These are phyloP conservation scores for Coemansia sp. DNA, from an alignment of 192 early-diverging fungal genomes.

Conservation along the genomic window DNA sequence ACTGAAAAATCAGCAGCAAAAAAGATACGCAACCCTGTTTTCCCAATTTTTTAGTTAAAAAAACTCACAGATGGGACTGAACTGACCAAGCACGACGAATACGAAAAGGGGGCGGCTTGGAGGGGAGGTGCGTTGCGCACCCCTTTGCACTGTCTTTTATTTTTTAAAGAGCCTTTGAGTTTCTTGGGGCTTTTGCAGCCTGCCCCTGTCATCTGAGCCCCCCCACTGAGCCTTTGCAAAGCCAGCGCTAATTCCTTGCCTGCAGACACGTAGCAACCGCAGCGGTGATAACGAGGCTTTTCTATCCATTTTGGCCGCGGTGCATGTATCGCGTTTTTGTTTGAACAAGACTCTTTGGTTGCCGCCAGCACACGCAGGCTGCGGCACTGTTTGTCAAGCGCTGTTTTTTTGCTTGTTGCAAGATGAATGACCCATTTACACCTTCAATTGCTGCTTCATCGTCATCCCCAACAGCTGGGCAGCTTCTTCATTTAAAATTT, in stretches of 20 bases:
- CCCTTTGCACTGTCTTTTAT: background rate
- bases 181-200: background rate
- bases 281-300: background rate
- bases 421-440: background rate
- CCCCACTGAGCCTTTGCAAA: background rate
- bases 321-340: background rate
- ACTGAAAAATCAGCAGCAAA: background rate
- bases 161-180: background rate
- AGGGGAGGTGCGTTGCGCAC: background rate
- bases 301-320: background rate
- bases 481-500: background rate
- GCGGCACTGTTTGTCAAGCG: background rate
- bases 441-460: background rate
- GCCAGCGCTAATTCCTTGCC: background rate
- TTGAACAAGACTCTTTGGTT: background rate
- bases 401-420: conserved; percentile 6
- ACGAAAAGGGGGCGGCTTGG: background rate
- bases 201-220: background rate
- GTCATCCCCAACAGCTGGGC: background rate
- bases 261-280: background rate
- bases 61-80: background rate
- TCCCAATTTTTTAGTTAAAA: background rate
- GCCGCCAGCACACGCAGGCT: background rate
- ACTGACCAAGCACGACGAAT: background rate
- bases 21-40: background rate